Evolutionary conservation across 2,329 filamentous ascomycete species (phyloP).

Genomic region (Ceratocystis ficicola): DNA sequence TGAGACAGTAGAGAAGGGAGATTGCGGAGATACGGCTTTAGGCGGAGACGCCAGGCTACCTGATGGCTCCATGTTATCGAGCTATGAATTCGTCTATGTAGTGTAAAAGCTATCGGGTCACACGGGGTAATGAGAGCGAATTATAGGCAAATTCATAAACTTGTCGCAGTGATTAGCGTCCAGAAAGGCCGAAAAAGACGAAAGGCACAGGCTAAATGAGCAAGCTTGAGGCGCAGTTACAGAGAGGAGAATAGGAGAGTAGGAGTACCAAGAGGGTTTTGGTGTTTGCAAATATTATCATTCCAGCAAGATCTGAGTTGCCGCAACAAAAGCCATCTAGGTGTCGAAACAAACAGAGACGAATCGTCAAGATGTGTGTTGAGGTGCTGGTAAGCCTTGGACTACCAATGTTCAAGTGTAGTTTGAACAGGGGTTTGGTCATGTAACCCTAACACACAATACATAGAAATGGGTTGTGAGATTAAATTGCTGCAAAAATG

Average conservation of each 20-base stretch:
- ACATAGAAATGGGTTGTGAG: too few species aligned
- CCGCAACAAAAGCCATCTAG: background rate
- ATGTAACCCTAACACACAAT: background rate
- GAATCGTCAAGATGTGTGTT: background rate
- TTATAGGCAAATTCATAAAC: background rate
- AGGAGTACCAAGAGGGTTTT: background rate
- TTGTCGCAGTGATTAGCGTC: background rate
- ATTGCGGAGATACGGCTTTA: constrained; percentile 48
- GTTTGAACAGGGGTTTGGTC: background rate
- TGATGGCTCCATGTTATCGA: constrained; percentile 14
- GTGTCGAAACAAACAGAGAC: background rate
- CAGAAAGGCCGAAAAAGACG: background rate
- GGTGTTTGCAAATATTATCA: background rate
- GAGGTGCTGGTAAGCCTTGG: background rate
- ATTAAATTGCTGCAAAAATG: too few species aligned
- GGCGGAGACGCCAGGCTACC: constrained; percentile 51
- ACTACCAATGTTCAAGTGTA: background rate
- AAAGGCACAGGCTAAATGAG: background rate
- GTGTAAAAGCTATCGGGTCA: background rate
- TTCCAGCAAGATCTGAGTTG: background rate
- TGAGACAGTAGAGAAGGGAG: constrained; percentile 55
- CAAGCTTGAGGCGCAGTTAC: background rate
- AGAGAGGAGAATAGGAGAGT: background rate
- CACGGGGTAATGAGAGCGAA: background rate
- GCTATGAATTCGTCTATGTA: background rate